Conservation (phyloP, 805 yeast species). For the Saturnispora hagleri region DNA sequence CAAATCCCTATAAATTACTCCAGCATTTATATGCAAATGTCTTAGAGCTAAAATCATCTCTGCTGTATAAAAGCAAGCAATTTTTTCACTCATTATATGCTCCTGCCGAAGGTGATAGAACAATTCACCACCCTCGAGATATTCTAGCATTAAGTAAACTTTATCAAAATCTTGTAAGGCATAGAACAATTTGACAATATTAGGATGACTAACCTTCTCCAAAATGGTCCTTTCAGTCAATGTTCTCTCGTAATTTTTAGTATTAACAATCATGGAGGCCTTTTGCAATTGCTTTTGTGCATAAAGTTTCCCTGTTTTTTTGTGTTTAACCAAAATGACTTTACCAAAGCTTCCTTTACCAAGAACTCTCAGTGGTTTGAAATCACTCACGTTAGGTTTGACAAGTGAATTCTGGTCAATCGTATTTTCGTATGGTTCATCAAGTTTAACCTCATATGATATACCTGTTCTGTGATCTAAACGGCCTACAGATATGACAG, state of each 20-base stretch:
- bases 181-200: constrained; percentile 71
- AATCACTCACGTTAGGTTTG: constrained; percentile 38
- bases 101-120: constrained; percentile 50
- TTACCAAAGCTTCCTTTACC: constrained; percentile 90
- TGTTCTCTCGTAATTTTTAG: constrained; percentile 60
- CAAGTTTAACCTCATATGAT: constrained; percentile 42
- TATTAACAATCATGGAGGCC: constrained; percentile 61
- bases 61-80: constrained; percentile 70
- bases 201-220: constrained; percentile 65
- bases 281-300: constrained; percentile 84
- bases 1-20: constrained; percentile 79
- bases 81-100: constrained; percentile 45
- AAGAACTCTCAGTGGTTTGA: constrained; percentile 63
- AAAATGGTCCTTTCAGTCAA: constrained; percentile 71
- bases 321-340: constrained; percentile 68
- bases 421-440: constrained; percentile 26
- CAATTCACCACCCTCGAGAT: constrained; percentile 83
- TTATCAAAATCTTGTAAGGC: constrained; percentile 77
- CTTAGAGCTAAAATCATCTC: constrained; percentile 70
- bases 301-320: constrained; percentile 49
- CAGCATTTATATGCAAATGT: constrained; percentile 62
- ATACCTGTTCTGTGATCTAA: constrained; percentile 33
- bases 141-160: constrained; percentile 67
- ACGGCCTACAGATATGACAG: constrained; percentile 25
- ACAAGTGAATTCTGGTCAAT: constrained; percentile 5